A percentile compares a stretch with the other conserved stretches of the same genome.
These are phyloP conservation scores for Ganoderma leucocontextum DNA, from an alignment of 1,284 basidiomycete species.

Conservation along the genomic window DNA sequence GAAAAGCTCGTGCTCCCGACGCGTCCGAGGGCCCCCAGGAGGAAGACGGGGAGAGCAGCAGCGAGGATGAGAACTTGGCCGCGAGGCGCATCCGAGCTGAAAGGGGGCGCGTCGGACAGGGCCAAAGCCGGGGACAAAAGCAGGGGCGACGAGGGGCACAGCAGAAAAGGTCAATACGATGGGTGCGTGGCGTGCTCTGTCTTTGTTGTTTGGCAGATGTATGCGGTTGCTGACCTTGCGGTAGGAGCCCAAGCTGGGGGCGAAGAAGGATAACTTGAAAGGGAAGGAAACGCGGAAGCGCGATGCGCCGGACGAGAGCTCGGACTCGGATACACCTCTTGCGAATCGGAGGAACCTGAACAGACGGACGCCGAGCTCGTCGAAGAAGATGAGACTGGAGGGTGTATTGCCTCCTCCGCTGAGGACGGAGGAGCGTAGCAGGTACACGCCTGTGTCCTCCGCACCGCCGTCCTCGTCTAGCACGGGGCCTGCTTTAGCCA, in stretches of 20 bases:
- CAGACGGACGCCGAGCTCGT: not conserved
- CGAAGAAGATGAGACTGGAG: constrained; percentile 1
- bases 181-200: not conserved
- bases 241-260: not conserved
- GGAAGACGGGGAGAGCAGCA: not conserved
- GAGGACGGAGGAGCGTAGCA: not conserved
- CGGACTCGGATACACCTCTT: not conserved
- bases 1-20: not conserved
- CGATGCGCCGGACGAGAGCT: constrained; percentile 4
- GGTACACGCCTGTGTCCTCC: not conserved
- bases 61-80: constrained; percentile 9
- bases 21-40: not conserved
- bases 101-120: not conserved
- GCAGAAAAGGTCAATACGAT: not conserved
- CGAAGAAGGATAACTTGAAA: not conserved
- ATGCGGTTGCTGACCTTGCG: not conserved
- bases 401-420: not conserved
- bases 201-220: not conserved
- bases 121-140: not conserved
- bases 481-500: not conserved
- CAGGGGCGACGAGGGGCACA: not conserved
- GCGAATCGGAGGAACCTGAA: not conserved
- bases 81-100: constrained; percentile 1
- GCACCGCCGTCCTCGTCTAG: not conserved
- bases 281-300: not conserved